These are phyloP conservation scores for Paramecium caudatum DNA, from an alignment of 73 alveolate species.

Conservation along the genomic window DNA sequence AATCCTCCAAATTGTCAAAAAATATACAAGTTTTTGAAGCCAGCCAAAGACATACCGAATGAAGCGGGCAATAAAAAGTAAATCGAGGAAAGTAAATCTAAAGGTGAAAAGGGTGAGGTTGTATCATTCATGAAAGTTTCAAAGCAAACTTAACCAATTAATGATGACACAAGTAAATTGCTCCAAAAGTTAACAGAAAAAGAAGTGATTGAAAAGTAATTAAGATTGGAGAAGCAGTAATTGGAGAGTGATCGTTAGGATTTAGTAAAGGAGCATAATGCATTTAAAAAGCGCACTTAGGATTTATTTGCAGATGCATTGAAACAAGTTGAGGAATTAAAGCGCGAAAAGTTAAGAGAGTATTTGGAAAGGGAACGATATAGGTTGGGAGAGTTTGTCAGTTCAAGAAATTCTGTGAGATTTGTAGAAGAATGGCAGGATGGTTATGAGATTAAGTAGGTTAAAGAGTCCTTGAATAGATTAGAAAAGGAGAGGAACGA, in stretches of 20 bases:
- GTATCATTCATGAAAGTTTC: neutral
- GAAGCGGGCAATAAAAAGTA: conserved; percentile 32
- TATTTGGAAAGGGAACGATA: conserved; percentile 84
- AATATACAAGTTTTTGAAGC: neutral
- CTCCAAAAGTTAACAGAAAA: neutral
- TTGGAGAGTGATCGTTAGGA: conserved; percentile 8
- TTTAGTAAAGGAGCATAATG: neutral
- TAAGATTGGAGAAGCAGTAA: conserved; percentile 46
- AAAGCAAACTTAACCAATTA: neutral
- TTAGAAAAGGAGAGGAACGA: conserved; percentile 18
- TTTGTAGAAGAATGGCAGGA: conserved; percentile 95
- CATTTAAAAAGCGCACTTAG: conserved; percentile 23
- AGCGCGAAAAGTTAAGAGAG: conserved; percentile 83
- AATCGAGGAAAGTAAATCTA: neutral
- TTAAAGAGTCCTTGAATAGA: conserved; percentile 75
- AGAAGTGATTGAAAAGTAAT: conserved; percentile 23
- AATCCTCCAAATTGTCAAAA: conserved; percentile 29
- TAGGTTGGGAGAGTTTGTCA: conserved; percentile 85
- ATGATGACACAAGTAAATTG: conserved; percentile 25
- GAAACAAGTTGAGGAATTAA: conserved; percentile 80
- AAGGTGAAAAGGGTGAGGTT: neutral
- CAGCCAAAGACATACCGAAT: neutral
- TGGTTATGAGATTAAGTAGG: conserved; percentile 90
- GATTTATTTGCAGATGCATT: conserved; percentile 37
- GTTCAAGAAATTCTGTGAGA: conserved; percentile 78